A percentile compares a stretch with the other conserved stretches of the same genome.
Evolutionary conservation across 129 eudicot species (phyloP).

Genomic region (Centaurea solstitialis): DNA sequence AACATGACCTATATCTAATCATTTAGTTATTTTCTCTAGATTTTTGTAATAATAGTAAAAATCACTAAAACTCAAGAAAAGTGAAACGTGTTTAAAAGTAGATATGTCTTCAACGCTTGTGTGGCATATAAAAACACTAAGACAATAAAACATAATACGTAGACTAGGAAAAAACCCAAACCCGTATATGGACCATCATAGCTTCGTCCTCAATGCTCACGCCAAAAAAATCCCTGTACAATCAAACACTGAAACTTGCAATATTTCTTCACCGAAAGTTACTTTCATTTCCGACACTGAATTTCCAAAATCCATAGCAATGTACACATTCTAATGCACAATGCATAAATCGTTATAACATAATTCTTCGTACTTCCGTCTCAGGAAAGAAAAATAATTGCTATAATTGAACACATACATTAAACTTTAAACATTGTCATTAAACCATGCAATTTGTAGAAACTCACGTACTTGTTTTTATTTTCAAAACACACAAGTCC

Average conservation of each 20-base stretch:
- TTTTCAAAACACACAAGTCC: not conserved
- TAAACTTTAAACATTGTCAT: not conserved
- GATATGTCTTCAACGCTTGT: not conserved
- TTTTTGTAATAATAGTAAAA: no score
- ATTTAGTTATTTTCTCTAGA: not conserved
- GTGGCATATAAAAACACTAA: not conserved
- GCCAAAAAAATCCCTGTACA: not conserved
- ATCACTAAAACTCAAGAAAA: not conserved
- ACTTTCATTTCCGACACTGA: not conserved
- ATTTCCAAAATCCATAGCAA: not conserved
- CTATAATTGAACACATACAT: no score
- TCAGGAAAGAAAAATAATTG: not conserved
- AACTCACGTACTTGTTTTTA: not conserved
- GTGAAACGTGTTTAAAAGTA: not conserved
- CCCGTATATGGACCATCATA: not conserved
- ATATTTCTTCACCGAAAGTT: not conserved
- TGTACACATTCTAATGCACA: not conserved
- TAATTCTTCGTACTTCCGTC: not conserved
- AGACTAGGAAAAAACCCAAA: not conserved
- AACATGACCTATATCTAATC: no score
- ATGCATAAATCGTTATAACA: not conserved
- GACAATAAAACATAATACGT: no score
- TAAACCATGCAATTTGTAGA: not conserved
- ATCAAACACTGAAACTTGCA: not conserved
- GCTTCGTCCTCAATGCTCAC: not conserved